These are phyloP conservation scores for Haplosporangium sp. DNA, from an alignment of 371 early-diverging fungal genomes.

Conservation along the genomic window DNA sequence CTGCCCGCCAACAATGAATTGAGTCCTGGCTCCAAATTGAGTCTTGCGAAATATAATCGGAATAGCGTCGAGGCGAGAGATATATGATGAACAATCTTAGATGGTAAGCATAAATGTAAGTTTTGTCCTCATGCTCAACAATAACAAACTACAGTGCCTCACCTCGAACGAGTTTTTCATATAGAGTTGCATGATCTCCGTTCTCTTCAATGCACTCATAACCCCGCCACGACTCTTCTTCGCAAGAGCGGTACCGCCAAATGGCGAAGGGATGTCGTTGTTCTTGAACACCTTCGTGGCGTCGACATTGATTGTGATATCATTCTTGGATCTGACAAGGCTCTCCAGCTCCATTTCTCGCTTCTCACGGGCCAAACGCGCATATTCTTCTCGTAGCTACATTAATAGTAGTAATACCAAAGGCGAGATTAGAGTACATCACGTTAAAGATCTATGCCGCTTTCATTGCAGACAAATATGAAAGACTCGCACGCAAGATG, in stretches of 20 bases:
- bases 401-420: not conserved
- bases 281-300: constrained; percentile 68
- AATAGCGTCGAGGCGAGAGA: not conserved
- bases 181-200: constrained; percentile 76
- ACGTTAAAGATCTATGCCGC: not conserved
- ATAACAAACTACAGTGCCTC: constrained; percentile 2
- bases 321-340: constrained; percentile 77
- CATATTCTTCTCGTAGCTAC: constrained; percentile 87
- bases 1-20: constrained; percentile 71
- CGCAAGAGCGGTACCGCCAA: constrained; percentile 51
- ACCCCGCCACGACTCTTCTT: constrained; percentile 26
- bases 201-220: constrained; percentile 58
- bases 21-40: constrained; percentile 75
- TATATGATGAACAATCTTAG: too few relatives aligned
- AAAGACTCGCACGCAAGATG: not conserved
- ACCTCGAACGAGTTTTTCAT: constrained; percentile 90
- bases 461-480: not conserved
- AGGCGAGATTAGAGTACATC: not conserved
- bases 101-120: not conserved
- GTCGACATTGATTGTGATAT: constrained; percentile 66
- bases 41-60: constrained; percentile 58
- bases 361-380: constrained; percentile 73
- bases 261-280: constrained; percentile 62
- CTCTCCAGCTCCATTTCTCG: constrained; percentile 84
- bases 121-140: not conserved